Base-by-base conservation (phyloP, 1,284 basidiomycete species). In the Coriolopsis trogii region DNA sequence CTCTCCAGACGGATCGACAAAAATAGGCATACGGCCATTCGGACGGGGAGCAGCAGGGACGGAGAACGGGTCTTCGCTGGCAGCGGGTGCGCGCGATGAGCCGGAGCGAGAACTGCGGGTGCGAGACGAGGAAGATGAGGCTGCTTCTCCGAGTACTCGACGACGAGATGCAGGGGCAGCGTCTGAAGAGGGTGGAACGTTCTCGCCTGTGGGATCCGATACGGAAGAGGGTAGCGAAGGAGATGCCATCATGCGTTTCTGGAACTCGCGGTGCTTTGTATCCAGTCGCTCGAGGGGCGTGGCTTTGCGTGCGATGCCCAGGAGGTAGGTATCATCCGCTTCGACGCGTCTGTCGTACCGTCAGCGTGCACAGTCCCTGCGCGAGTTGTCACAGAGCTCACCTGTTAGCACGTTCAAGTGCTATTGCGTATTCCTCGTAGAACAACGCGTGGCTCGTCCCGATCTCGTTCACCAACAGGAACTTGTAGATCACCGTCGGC, bases 391-490 rank as follows among this genome's bases (percentile, higher is more conserved):
- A 68, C 67, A 56, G 61, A 62, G 75, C 76, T 63, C 65, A 89
- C 88, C 84, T 75, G 40, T 81, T 81, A 49, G 87, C 80, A 26
- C 85, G 75, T 68, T 98, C 95, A 30, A 93, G 73, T 4, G 89
- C 84, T 24, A 80, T 76, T 0, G 94, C 95, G 70, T 89, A 93
- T 69, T 97, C 95, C 68, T 98, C 95, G 66, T 98, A 98, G 37
- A 98, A 76, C 30, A 90, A 69, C 2, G 91, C 87, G 65, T 89
- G 85, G 13, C 75, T 77, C 7, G 92, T 89, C 0, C 94, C 95
- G 60, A 98, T 91, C 58, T 96, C 91, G 61, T 95, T 93, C 1
- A 87, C 87, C 57, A 97, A 79, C 61, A 97, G 73, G 70, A 93
- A 97, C 60, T 84, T 79, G 76, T 89, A 95, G 59, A 95, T 86